Base-by-base conservation (phyloP, 2,329 filamentous ascomycete genomes). In the Ceratocystis huliohia region DNA sequence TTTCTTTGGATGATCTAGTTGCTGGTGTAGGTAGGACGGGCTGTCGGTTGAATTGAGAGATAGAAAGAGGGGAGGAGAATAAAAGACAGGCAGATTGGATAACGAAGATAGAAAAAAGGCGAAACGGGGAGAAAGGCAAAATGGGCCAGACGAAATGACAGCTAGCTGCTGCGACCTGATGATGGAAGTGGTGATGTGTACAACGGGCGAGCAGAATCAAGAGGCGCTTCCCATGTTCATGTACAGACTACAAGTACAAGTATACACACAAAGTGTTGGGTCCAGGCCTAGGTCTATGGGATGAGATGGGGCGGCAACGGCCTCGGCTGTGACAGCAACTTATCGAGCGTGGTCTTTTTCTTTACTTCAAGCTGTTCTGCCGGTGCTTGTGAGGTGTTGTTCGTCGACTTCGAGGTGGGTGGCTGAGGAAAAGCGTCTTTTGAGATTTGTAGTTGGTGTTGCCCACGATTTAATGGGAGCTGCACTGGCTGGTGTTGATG, bases 191-290 rank as follows among this genome's bases (percentile, higher is more conserved):
- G 20, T 33, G 28, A 28, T 41, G 28, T n/a, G 25, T 63, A 63
- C 61, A 66, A 64, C 53, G 66, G 37, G 67, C 28, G 56, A 57
- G 63, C 57, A 68, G 45, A 56, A 25, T 63, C 45, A 46, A 56
- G 45, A 57, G 64, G 45, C 30, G 63, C 25, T 63, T 63, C 22
- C 61, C 61, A 63, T 53, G 25, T 50, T 48, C 44, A 63, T 48
- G 61, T 45, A 46, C 25, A 20, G 15, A 33, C 13, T 22, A 25
- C 61, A 50, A 33, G 25, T 30, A 33, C n/a, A 20, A 28, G 3
- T 37, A 63, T 45, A 33, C 5, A 59, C 28, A 37, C 25, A 17
- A n/a, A 59, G 53, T 15, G 13, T 30, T 4, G 13, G 37, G 37
- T 41, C 10, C 37, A 41, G 37, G 10, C 13, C 33, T 37, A 10